These are phyloP conservation scores for Diutina rugosa DNA, from an alignment of 1,139 yeast species.

Conservation along the genomic window DNA sequence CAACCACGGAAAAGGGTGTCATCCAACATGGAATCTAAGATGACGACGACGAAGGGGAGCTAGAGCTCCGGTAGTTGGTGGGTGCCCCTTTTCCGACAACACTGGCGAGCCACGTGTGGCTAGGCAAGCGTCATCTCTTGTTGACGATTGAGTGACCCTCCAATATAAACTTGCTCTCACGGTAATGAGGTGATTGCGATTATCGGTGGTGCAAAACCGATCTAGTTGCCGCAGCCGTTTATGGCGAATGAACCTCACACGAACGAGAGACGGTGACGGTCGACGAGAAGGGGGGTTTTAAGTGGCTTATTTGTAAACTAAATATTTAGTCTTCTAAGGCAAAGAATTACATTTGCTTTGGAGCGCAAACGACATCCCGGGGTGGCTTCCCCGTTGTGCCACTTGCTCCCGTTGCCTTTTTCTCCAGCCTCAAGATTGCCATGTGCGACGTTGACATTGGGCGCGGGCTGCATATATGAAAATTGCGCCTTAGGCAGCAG, in stretches of 20 bases:
- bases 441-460: not conserved
- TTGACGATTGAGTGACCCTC: not conserved
- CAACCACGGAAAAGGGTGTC: no score
- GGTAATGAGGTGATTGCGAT: not conserved
- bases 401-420: not conserved
- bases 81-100: not conserved
- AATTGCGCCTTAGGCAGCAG: not conserved
- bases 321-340: no score
- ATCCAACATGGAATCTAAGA: no score
- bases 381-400: not conserved
- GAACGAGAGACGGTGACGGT: no score
- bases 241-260: not conserved
- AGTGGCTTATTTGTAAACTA: no score
- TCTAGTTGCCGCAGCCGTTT: not conserved
- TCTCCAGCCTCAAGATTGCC: not conserved
- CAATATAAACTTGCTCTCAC: not conserved
- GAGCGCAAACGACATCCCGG: no score
- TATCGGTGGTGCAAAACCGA: not conserved
- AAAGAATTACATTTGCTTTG: no score
- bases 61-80: no score
- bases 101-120: not conserved
- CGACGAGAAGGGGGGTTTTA: no score
- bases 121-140: not conserved
- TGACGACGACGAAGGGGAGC: no score
- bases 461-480: not conserved